A percentile compares a stretch with the other conserved stretches of the same genome.
These are phyloP conservation scores for Lasiodiplodia sp. DNA, from an alignment of 2,329 filamentous ascomycete genomes.

Conservation along the genomic window DNA sequence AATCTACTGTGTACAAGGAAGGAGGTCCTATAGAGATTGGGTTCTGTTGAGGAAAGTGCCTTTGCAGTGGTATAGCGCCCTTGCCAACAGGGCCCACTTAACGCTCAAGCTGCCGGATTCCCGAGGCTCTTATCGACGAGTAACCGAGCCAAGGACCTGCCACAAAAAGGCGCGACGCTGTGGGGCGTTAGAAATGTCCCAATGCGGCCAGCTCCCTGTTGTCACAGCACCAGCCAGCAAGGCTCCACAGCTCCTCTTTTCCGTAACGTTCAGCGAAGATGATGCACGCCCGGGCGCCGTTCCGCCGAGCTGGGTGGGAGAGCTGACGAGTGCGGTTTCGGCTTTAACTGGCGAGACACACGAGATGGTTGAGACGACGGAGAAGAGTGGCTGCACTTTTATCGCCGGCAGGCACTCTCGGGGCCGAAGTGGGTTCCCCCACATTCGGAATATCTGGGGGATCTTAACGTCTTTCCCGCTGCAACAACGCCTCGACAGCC, in stretches of 20 bases:
- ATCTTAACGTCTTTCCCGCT: not conserved
- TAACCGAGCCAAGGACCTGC: slow-evolving; percentile 7
- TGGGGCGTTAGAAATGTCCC: not conserved
- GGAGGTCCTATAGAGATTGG: too few relatives aligned
- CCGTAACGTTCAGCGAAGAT: not conserved
- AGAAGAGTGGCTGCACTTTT: not conserved
- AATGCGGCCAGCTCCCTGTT: slow-evolving; percentile 1
- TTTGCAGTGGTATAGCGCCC: too few relatives aligned
- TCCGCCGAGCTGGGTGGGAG: not conserved
- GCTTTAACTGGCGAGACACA: not conserved
- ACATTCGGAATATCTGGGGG: slow-evolving; percentile 3
- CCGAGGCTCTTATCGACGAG: not conserved
- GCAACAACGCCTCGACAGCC: not conserved
- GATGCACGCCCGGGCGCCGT: not conserved
- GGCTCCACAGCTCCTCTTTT: slow-evolving; percentile 20
- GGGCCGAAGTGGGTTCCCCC: slow-evolving; percentile 3
- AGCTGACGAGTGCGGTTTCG: not conserved
- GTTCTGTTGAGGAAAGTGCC: too few relatives aligned
- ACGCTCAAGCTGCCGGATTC: not conserved
- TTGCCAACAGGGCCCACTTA: not conserved
- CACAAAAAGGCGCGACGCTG: not conserved
- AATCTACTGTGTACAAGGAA: too few relatives aligned
- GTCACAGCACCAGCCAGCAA: slow-evolving; percentile 14
- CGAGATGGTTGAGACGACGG: not conserved
- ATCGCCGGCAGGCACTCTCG: slow-evolving; percentile 5